Evolutionary conservation across 306 rosid genomes (phyloP).

Genomic region (Quercus wislizeni): DNA sequence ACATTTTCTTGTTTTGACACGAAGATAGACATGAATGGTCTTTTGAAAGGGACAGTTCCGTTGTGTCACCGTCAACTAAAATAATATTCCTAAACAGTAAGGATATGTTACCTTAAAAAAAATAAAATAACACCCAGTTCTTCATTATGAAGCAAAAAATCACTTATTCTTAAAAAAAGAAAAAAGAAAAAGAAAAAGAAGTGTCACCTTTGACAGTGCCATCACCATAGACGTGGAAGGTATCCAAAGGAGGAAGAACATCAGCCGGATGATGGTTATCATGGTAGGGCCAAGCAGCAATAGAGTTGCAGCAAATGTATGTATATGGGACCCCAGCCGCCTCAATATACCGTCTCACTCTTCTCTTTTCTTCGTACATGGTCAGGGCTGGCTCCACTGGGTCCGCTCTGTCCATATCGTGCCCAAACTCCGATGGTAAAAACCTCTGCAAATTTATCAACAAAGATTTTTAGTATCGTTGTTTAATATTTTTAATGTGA

Average conservation of each 20-base stretch:
- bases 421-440: conserved; percentile 6
- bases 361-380: not conserved
- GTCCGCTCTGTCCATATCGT: conserved; percentile 6
- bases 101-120: no score
- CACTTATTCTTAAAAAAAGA: no score
- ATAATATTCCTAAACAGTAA: no score
- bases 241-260: conserved; percentile 6
- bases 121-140: no score
- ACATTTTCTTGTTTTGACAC: no score
- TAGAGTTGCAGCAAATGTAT: conserved; percentile 7
- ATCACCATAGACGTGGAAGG: not conserved
- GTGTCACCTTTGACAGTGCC: not conserved
- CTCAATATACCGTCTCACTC: not conserved
- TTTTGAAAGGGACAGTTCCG: no score
- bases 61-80: no score
- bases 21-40: no score
- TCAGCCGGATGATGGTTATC: conserved; percentile 9
- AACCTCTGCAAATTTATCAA: not conserved
- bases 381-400: conserved; percentile 3
- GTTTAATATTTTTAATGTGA: no score
- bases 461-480: no score
- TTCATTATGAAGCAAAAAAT: no score
- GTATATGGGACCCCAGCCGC: not conserved
- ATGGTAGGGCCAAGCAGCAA: conserved; percentile 11
- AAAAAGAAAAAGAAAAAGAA: no score